Evolutionary conservation across 192 early-diverging fungal genomes (phyloP).

Genomic region (Gryganskiella cystojenkinii): DNA sequence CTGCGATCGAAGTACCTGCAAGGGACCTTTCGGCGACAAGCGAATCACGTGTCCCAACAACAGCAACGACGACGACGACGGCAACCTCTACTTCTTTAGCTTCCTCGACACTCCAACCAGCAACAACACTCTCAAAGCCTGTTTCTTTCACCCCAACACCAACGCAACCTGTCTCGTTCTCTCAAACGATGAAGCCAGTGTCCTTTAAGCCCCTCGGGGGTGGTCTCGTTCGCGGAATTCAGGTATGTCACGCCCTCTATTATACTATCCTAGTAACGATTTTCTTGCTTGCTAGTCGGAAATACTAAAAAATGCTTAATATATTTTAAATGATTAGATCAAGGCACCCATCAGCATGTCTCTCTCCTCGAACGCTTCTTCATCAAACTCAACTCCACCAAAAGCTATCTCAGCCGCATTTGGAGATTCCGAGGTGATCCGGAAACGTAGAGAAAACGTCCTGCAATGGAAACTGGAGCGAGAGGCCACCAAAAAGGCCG

Average conservation of each 20-base stretch:
- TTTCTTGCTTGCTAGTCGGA: background rate
- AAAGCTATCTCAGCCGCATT: constrained; percentile 34
- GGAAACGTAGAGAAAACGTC: constrained; percentile 82
- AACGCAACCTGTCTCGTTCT: too few species aligned
- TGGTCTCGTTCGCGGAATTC: background rate
- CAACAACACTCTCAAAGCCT: background rate
- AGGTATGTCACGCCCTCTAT: background rate
- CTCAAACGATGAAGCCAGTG: constrained; percentile 1
- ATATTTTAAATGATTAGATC: constrained; percentile 14
- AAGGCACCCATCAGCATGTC: constrained; percentile 32
- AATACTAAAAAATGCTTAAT: constrained; percentile 1
- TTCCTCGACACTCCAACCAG: background rate
- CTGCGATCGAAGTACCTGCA: too few species aligned
- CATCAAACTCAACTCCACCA: constrained; percentile 31
- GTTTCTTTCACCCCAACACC: background rate
- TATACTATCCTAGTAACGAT: background rate
- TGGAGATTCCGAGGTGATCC: constrained; percentile 69
- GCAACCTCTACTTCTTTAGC: background rate
- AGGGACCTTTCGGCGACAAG: too few species aligned
- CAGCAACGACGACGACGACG: background rate
- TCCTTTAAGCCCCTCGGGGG: constrained; percentile 11
- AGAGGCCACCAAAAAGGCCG: constrained; percentile 56
- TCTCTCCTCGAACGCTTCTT: constrained; percentile 11
- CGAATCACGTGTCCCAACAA: background rate
- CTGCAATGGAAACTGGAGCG: constrained; percentile 85